Evolutionary conservation across 148 eudicot genomes (phyloP), one percentile per base, ranked within the genome.

Genomic region (Vaccinium myrtillus): DNA sequence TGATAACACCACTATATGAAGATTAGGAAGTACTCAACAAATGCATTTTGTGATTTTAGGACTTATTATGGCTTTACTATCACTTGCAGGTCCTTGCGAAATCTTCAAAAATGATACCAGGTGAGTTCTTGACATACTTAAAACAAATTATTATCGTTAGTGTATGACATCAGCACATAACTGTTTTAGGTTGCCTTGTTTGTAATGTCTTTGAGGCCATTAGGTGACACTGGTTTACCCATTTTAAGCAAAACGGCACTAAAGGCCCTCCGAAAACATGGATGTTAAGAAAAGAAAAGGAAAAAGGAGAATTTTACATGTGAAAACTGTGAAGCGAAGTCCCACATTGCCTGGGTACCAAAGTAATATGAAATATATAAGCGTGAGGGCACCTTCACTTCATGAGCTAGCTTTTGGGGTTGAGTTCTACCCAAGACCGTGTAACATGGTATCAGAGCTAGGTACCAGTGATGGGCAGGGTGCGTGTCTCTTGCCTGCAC

Each of bases 91-190:
- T 97, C 87, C 91, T 97, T 79, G 99, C 98, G 83, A 97, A 97
- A 89, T 97, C 97, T 81, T 95, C 99, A 19, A 95, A 96, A 90
- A 96, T 96, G 98, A 94, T 94, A 87, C 98, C 99, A 81, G 99
- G 98, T 94, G 53, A 83, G 88, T 82, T 27, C 27, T 77, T 81
- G 54, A 46, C 50, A 0, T 21, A n/a, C 3, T 56, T 55, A 25
- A 78, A 53, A 23, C 7, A 39, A 59, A 14, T 61, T 18, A 7
- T 19, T 54, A 1, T 65, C 1, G 7, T 39, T 54, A 58, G 43
- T 71, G 7, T 23, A 16, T 69, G 14, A 30, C 10, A 18, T 15
- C 73, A 54, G 21, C 36, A 50, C 1, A 55, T 14, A 54, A 82
- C 49, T 21, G 14, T 0, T 19, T 1, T 9, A 53, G 15, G 6